Base-by-base conservation (phyloP, 495 filamentous ascomycete genomes). In the Xylona heveae region DNA sequence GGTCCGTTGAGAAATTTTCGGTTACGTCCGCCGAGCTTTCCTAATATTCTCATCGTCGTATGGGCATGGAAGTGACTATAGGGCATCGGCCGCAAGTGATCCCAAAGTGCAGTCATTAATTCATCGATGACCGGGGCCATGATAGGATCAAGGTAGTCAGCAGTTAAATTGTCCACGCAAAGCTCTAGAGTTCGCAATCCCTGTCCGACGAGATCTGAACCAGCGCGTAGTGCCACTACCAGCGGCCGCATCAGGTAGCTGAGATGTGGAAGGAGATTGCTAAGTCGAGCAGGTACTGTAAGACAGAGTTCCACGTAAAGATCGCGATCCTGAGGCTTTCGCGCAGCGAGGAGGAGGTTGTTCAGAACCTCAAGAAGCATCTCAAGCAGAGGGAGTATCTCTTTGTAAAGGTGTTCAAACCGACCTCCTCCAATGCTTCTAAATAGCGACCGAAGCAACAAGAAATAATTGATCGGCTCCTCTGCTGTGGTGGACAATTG, bases 41-140 rank as follows among this genome's bases (percentile, higher is more conserved):
- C 90, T 2, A 99, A 63, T 32, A 99, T 99, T n/a, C 90, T 63
- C 69, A 95, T 90, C 0, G 90, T 95, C 0, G 88, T 95, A 46
- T 99, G 90, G 1, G 90, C 74, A 48, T 93, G 82, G 47, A 92
- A 90, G 44, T 99, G 90, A 42, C 78, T 91, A 46, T 95, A 92
- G 0, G 88, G 84, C 32, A 77, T 70, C 3, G 90, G 90, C 38
- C 72, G 75, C 20, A 99, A 61, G 46, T 95, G 90, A 36, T 92
- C 80, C 66, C 85, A 95, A 5, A 99, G 62, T 3, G 83, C 84
- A 25, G 80, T 81, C 84, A 95, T 95, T 33, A 99, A 54, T 39
- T 99, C 90, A 42, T 95, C 88, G 52, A 99, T 94, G 27, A 93
- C 88, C 1, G 90, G 90, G 4, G 83, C 81, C 88, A 99, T 99